Evolutionary conservation across 805 yeast species (phyloP).

Genomic region (Candida ipomoeae): DNA sequence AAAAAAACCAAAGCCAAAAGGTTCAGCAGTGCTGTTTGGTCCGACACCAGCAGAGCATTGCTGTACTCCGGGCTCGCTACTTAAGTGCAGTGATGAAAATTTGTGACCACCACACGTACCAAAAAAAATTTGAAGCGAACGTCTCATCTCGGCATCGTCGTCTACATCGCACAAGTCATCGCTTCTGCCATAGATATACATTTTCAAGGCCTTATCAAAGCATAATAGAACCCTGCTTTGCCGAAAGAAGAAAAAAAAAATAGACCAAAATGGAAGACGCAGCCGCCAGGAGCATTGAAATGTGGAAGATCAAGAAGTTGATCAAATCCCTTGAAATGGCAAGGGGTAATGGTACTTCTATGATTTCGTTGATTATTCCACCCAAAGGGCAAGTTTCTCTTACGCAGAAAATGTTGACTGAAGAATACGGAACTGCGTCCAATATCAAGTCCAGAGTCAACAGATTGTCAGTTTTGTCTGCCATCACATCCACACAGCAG

Average conservation of each 20-base stretch:
- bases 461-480: slow-evolving; percentile 90
- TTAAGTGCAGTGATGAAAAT: slow-evolving; percentile 5
- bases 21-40: background rate
- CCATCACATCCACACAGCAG: slow-evolving; percentile 97
- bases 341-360: slow-evolving; percentile 98
- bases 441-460: slow-evolving; percentile 97
- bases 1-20: background rate
- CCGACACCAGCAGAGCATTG: background rate
- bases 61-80: background rate
- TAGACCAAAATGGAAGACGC: slow-evolving; percentile 35
- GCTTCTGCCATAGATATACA: background rate
- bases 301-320: slow-evolving; percentile 97
- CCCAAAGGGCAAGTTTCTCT: slow-evolving; percentile 92
- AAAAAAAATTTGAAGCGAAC: background rate
- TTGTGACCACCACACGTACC: slow-evolving; percentile 2
- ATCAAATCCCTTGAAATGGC: slow-evolving; percentile 84
- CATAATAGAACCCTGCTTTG: background rate
- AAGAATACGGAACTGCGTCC: slow-evolving; percentile 98
- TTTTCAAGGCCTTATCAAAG: background rate
- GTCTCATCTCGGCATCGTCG: slow-evolving; percentile 2
- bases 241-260: background rate
- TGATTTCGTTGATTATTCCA: slow-evolving; percentile 94
- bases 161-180: background rate
- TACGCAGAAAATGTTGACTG: slow-evolving; percentile 86
- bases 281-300: slow-evolving; percentile 89